phyloP scores from a whole-genome alignment of 495 filamentous ascomycete genomes.

The Lophiostoma macrostomum region DNA sequence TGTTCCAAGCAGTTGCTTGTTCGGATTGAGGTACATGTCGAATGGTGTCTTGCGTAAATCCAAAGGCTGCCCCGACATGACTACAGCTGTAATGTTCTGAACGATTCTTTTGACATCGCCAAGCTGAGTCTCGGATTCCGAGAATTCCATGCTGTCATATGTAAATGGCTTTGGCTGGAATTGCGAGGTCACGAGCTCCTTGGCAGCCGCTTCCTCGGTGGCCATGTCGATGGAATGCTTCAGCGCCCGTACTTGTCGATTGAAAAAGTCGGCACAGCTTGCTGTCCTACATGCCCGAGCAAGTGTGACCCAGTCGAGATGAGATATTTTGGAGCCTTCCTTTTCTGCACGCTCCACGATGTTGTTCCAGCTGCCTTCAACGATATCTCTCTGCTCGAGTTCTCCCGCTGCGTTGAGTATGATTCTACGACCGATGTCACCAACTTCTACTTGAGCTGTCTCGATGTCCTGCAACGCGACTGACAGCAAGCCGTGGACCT shows the following conservation, averaged over 20 bases:
- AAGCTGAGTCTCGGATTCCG: conserved; percentile 4
- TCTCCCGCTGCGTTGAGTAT: conserved; percentile 7
- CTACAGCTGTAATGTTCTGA: conserved; percentile 13
- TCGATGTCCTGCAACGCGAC: conserved; percentile 9
- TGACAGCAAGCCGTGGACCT: conserved; percentile 2
- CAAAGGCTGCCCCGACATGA: conserved; percentile 24
- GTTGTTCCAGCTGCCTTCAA: conserved; percentile 11
- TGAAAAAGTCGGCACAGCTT: conserved; percentile 3
- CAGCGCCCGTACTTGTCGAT: conserved; percentile 6
- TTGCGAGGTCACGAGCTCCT: neutral
- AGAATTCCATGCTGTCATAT: conserved; percentile 10
- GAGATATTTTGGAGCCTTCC: neutral
- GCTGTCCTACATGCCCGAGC: conserved; percentile 12
- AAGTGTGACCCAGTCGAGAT: conserved; percentile 18
- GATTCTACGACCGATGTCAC: conserved; percentile 7
- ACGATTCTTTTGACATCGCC: conserved; percentile 3
- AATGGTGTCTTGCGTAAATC: conserved; percentile 23
- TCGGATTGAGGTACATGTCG: conserved; percentile 23
- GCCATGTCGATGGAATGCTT: neutral
- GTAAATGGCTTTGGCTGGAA: neutral
- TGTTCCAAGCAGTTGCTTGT: conserved; percentile 1
- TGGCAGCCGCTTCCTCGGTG: neutral
- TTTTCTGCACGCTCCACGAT: conserved; percentile 8
- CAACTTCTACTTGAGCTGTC: neutral
- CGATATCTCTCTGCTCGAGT: neutral